Conservation (phyloP, 2,329 filamentous ascomycete genomes). For the Zopfia rhizophila region DNA sequence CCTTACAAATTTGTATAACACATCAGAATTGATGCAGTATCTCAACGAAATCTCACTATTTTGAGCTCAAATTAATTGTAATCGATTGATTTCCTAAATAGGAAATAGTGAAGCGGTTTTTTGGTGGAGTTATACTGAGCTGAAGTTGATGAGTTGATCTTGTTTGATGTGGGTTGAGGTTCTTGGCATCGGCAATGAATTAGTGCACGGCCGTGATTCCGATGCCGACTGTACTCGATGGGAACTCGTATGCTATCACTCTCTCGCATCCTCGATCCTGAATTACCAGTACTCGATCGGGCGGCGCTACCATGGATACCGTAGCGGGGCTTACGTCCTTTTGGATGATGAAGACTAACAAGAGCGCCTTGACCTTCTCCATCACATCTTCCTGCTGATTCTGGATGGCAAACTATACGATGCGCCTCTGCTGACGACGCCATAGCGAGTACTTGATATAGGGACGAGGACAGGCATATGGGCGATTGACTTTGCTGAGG, state of each 20-base stretch:
- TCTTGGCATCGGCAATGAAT: too few species aligned
- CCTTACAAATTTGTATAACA: too few species aligned
- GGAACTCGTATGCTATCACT: conserved; percentile 41
- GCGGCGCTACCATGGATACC: conserved; percentile 51
- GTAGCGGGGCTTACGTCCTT: conserved; percentile 46
- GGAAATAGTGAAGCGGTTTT: too few species aligned
- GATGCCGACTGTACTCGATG: conserved; percentile 46
- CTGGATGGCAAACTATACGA: conserved; percentile 50
- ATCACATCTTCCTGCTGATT: conserved; percentile 51
- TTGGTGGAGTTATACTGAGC: too few species aligned
- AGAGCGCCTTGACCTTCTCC: conserved; percentile 51
- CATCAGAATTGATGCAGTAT: too few species aligned
- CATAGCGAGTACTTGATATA: conserved; percentile 46
- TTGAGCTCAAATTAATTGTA: too few species aligned
- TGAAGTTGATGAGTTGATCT: too few species aligned
- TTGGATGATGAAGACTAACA: conserved; percentile 53
- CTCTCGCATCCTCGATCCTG: conserved; percentile 48
- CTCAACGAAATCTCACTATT: too few species aligned
- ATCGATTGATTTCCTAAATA: too few species aligned
- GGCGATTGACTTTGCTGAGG: conserved; percentile 52
- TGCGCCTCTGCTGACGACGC: conserved; percentile 36
- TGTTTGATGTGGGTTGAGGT: too few species aligned
- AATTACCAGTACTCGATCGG: conserved; percentile 53
- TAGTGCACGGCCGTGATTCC: conserved; percentile 33
- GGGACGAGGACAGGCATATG: conserved; percentile 55